Conservation (phyloP, 2,329 filamentous ascomycete genomes). For the Arthrobotrys musiformis region DNA sequence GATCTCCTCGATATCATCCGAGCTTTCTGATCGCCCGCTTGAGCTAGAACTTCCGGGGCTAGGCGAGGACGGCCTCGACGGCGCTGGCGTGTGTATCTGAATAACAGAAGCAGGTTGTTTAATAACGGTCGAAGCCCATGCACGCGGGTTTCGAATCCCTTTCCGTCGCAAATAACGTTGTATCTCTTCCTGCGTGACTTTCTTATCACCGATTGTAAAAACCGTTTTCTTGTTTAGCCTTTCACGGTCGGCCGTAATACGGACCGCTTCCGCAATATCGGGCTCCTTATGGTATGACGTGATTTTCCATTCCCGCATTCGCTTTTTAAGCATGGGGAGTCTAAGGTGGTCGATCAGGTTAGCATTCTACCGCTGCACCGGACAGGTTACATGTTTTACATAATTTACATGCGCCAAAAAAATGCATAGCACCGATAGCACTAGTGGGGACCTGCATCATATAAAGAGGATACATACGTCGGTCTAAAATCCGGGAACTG, state of each 20-base stretch:
- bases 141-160: conserved; percentile 25
- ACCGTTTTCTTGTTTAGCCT: conserved; percentile 34
- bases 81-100: conserved; percentile 18
- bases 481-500: conserved; percentile 38
- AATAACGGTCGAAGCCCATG: conserved; percentile 29
- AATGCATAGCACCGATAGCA: background rate
- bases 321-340: conserved; percentile 46
- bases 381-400: background rate
- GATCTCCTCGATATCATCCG: background rate
- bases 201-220: conserved; percentile 32
- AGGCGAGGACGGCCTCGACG: background rate
- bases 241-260: conserved; percentile 44
- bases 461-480: conserved; percentile 19
- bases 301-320: conserved; percentile 39
- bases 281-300: conserved; percentile 43
- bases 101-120: conserved; percentile 31
- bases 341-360: background rate
- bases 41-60: background rate
- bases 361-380: background rate
- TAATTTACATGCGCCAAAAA: no score
- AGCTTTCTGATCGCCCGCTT: background rate
- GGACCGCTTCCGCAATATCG: conserved; percentile 37
- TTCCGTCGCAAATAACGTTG: conserved; percentile 29
- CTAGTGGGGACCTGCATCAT: background rate
- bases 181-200: conserved; percentile 34